These are phyloP conservation scores for Pichia gijzeniarum DNA, from an alignment of 805 yeast species.

Conservation along the genomic window DNA sequence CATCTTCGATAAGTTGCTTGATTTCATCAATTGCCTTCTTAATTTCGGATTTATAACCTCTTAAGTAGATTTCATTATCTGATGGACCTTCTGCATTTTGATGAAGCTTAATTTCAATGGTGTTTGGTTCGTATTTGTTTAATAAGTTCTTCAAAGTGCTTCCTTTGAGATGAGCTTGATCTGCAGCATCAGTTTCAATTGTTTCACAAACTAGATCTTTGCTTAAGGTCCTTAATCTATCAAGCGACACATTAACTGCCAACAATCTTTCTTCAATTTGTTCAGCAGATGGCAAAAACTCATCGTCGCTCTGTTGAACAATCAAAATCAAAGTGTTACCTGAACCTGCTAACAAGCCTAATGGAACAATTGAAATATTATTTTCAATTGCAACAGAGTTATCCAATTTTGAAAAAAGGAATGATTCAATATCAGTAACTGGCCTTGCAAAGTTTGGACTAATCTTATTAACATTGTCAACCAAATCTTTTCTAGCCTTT, in stretches of 20 bases:
- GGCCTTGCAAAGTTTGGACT: conserved; percentile 58
- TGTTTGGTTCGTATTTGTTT: conserved; percentile 26
- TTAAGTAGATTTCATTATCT: conserved; percentile 50
- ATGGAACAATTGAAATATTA: conserved; percentile 52
- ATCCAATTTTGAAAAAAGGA: conserved; percentile 45
- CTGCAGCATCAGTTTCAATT: conserved; percentile 44
- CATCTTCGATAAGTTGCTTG: conserved; percentile 43
- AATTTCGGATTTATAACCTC: conserved; percentile 67
- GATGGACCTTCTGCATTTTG: conserved; percentile 34
- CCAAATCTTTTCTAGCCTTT: conserved; percentile 63
- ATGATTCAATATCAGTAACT: conserved; percentile 60
- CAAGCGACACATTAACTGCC: conserved; percentile 48
- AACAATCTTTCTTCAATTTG: conserved; percentile 53
- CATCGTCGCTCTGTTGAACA: conserved; percentile 47
- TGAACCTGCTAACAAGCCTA: conserved; percentile 43
- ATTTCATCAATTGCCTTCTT: conserved; percentile 47
- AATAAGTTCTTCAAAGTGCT: conserved; percentile 42
- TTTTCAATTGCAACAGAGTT: conserved; percentile 37
- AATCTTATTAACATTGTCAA: conserved; percentile 63
- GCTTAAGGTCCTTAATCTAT: conserved; percentile 53
- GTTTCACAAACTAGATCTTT: conserved; percentile 43
- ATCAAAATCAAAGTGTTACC: conserved; percentile 49
- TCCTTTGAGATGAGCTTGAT: conserved; percentile 57
- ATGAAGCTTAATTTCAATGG: conserved; percentile 45
- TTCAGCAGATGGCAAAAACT: conserved; percentile 63